These are phyloP conservation scores for Annulohypoxylon nitens DNA, from an alignment of 495 filamentous ascomycete genomes.

Conservation along the genomic window DNA sequence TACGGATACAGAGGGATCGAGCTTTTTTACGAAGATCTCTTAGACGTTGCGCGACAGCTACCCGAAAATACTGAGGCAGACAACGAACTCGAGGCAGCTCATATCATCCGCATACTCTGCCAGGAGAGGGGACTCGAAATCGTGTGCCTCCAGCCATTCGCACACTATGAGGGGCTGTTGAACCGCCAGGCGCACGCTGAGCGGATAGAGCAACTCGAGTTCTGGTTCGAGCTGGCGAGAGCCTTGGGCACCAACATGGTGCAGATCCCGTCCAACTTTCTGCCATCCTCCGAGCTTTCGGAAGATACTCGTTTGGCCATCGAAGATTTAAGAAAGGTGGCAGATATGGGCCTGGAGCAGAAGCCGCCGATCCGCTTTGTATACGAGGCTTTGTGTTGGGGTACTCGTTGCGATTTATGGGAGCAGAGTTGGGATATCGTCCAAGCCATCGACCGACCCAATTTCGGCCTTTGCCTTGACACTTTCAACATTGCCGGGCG, in stretches of 20 bases:
- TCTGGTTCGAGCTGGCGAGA: conserved; percentile 77
- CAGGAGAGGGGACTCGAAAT: conserved; percentile 69
- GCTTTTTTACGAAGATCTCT: conserved; percentile 84
- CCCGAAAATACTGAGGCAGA: conserved; percentile 51
- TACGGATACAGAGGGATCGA: conserved; percentile 80
- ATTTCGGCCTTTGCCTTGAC: conserved; percentile 85
- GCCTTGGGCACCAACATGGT: conserved; percentile 77
- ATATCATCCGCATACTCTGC: conserved; percentile 67
- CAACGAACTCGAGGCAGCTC: conserved; percentile 70
- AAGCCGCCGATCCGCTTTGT: conserved; percentile 74
- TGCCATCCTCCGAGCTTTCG: conserved; percentile 68
- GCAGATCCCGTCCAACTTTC: conserved; percentile 79
- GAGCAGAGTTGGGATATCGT: conserved; percentile 80
- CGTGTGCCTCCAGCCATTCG: conserved; percentile 82
- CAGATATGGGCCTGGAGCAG: conserved; percentile 71
- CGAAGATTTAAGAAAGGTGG: conserved; percentile 72
- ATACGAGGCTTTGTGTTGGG: conserved; percentile 84
- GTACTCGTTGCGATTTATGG: conserved; percentile 78
- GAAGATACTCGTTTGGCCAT: conserved; percentile 71
- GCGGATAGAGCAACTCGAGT: conserved; percentile 71
- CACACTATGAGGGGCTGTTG: conserved; percentile 80
- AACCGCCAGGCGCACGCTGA: conserved; percentile 71
- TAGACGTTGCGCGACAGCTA: conserved; percentile 65
- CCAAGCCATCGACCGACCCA: conserved; percentile 71
- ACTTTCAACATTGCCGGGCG: conserved; percentile 84